These are phyloP conservation scores for Lodderomyces orthopsilosis DNA, from an alignment of 1,139 yeast species.

Conservation along the genomic window DNA sequence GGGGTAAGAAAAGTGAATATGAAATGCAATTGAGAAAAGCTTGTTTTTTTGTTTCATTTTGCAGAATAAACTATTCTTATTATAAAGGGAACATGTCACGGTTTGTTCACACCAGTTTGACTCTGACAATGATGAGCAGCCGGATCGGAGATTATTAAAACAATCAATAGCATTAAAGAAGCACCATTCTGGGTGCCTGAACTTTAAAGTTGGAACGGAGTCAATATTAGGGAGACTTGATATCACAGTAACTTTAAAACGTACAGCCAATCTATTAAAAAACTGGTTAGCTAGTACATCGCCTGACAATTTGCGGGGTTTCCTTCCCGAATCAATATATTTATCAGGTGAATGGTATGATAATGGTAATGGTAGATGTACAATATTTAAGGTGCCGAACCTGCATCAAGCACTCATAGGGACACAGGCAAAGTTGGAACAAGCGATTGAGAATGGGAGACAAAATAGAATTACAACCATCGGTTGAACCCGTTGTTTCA, in stretches of 20 bases:
- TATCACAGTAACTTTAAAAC: too few species aligned
- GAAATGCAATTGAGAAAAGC: background rate
- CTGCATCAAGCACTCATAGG: background rate
- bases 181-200: too few species aligned
- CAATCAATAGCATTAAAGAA: too few species aligned
- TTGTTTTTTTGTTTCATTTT: background rate
- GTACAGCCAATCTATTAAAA: too few species aligned
- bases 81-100: too few species aligned
- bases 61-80: too few species aligned
- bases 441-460: background rate
- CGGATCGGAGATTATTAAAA: background rate
- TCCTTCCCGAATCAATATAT: too few species aligned
- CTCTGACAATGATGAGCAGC: background rate
- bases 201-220: background rate
- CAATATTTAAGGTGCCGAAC: background rate
- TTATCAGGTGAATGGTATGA: too few species aligned
- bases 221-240: too few species aligned
- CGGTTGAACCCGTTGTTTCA: constrained; percentile 7
- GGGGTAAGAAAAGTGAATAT: background rate
- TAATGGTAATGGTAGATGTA: too few species aligned
- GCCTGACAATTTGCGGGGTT: background rate
- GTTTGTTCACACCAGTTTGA: background rate
- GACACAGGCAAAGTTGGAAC: background rate
- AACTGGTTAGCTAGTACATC: too few species aligned
- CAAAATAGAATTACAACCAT: background rate